A percentile compares a stretch with the other conserved stretches of the same genome.
Evolutionary conservation across 805 yeast species (phyloP).

Genomic region (Myxozyma nipponensis): DNA sequence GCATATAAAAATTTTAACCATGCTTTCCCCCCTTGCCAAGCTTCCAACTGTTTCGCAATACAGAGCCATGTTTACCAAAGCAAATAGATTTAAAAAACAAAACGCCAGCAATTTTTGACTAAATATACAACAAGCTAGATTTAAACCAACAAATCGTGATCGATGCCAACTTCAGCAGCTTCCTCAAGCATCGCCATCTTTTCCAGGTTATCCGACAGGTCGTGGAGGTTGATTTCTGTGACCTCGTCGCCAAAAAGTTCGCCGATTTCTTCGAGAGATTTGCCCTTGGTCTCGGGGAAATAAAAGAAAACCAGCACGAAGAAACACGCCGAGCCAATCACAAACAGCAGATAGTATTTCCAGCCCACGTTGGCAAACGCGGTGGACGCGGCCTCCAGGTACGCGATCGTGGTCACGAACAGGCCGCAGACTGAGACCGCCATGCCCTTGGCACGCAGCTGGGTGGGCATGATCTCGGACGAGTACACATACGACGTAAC

Average conservation of each 20-base stretch:
- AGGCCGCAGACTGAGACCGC: constrained; percentile 8
- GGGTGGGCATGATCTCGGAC: constrained; percentile 31
- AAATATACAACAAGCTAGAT: too few relatives aligned
- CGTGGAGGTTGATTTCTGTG: constrained; percentile 10
- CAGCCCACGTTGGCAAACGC: constrained; percentile 15
- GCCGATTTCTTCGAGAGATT: constrained; percentile 7
- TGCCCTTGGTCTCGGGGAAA: constrained; percentile 9
- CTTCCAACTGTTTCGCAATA: too few relatives aligned
- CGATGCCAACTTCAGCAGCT: too few relatives aligned
- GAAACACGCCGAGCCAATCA: constrained; percentile 33
- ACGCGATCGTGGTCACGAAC: constrained; percentile 6
- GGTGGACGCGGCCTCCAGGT: constrained; percentile 12
- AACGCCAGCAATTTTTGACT: too few relatives aligned
- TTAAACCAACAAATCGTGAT: too few relatives aligned
- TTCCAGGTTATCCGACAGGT: constrained; percentile 1
- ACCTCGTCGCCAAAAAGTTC: constrained; percentile 9
- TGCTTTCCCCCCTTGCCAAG: too few relatives aligned
- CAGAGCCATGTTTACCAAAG: too few relatives aligned
- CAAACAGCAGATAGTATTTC: constrained; percentile 49
- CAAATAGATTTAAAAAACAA: too few relatives aligned
- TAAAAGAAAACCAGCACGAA: constrained; percentile 4
- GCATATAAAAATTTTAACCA: too few relatives aligned
- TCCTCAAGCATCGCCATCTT: not conserved
- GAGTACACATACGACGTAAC: constrained; percentile 36
- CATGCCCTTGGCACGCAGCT: constrained; percentile 10